These are phyloP conservation scores for Septoria linicola DNA, from an alignment of 2,329 filamentous ascomycete genomes.

Conservation along the genomic window DNA sequence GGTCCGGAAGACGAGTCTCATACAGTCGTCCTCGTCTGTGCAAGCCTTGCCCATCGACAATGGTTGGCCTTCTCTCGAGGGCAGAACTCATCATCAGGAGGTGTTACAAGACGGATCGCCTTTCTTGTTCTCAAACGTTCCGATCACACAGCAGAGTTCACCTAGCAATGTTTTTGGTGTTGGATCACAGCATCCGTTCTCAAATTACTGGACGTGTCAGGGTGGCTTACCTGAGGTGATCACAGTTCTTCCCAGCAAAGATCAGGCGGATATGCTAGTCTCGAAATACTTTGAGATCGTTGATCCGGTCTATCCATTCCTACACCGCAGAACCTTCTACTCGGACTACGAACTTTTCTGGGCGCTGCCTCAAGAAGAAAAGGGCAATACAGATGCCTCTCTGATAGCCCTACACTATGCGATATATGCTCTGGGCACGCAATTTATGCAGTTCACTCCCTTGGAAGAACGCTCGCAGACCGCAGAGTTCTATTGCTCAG, in stretches of 20 bases:
- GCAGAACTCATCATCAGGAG: constrained; percentile 24
- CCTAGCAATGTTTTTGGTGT: constrained; percentile 80
- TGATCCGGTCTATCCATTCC: constrained; percentile 78
- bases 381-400: constrained; percentile 62
- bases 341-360: constrained; percentile 78
- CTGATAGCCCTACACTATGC: constrained; percentile 72
- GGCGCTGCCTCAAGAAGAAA: constrained; percentile 57
- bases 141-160: constrained; percentile 63
- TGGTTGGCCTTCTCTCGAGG: constrained; percentile 32
- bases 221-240: constrained; percentile 74
- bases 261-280: constrained; percentile 69
- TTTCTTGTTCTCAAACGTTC: constrained; percentile 67
- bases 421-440: constrained; percentile 74
- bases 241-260: constrained; percentile 70
- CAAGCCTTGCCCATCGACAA: constrained; percentile 33
- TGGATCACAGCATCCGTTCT: constrained; percentile 73
- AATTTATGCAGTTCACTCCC: constrained; percentile 64
- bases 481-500: constrained; percentile 76
- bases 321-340: constrained; percentile 72
- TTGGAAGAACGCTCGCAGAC: constrained; percentile 68
- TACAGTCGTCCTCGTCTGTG: constrained; percentile 23
- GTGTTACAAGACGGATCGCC: constrained; percentile 36
- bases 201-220: constrained; percentile 81
- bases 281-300: constrained; percentile 59
- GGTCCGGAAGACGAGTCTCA: constrained; percentile 33